Conservation (phyloP, 768 basidiomycete species). For the Russula virescens region DNA sequence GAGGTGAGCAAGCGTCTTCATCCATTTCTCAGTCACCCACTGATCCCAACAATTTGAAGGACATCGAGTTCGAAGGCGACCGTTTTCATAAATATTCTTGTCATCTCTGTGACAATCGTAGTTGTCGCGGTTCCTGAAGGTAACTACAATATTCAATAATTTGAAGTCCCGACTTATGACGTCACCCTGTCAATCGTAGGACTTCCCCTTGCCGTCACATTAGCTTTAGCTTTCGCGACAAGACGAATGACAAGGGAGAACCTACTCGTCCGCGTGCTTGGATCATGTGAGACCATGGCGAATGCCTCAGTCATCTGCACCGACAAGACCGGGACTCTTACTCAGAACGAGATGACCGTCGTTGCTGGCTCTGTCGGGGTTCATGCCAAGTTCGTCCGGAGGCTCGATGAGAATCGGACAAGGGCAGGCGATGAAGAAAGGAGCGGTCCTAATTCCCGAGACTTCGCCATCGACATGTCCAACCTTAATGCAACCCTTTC, state of each 20-base stretch:
- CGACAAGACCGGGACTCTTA: slow-evolving; percentile 95
- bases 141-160: slow-evolving; percentile 22
- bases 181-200: slow-evolving; percentile 39
- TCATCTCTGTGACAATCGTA: slow-evolving; percentile 89
- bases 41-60: slow-evolving; percentile 32
- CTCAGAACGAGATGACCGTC: slow-evolving; percentile 91
- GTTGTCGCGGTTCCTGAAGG: slow-evolving; percentile 89
- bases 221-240: slow-evolving; percentile 95
- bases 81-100: slow-evolving; percentile 86
- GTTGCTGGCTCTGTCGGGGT: slow-evolving; percentile 95
- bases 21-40: background rate
- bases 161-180: slow-evolving; percentile 6
- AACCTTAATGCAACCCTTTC: slow-evolving; percentile 62
- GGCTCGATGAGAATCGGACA: slow-evolving; percentile 61
- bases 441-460: slow-evolving; percentile 37
- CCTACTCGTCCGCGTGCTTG: slow-evolving; percentile 89
- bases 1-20: slow-evolving; percentile 36
- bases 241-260: slow-evolving; percentile 98
- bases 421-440: slow-evolving; percentile 68
- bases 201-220: slow-evolving; percentile 90
- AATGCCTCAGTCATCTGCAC: slow-evolving; percentile 95
- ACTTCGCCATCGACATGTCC: slow-evolving; percentile 83
- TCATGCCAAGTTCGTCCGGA: slow-evolving; percentile 87
- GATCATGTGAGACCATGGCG: slow-evolving; percentile 98
- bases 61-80: slow-evolving; percentile 80